Base-by-base conservation (phyloP, 1,284 basidiomycete genomes). In the Pascua sp. region DNA sequence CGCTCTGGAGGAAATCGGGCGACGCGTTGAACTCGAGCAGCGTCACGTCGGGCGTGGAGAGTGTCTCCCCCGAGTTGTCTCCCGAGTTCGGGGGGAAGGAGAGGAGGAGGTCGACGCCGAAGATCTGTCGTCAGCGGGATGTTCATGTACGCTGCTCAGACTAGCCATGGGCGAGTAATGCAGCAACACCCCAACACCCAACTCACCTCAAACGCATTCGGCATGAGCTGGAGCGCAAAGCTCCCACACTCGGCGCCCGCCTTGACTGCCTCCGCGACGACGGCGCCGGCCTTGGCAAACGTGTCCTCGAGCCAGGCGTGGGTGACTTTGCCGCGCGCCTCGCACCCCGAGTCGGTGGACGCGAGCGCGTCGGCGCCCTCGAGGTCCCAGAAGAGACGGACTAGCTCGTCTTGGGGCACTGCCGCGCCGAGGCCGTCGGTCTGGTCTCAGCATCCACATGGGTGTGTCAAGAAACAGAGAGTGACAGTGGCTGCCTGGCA, bases 1-100 rank as follows among this genome's bases (percentile, higher is more conserved):
- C 96, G 0, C 91, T 94, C 62, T 97, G 84, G 67, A 94, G 90
- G 64, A 98, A 97, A 54, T 97, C 95, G 2, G 95, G 95, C 66
- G 96, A 94, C 17, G 94, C 87, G 72, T 98, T 98, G 69, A 96
- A 82, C 73, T 98, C 95, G 36, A 98, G 81, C 4, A 98, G 78
- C 58, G 88, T 87, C 3, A 91, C 86, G 62, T 84, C 60, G 0
- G 77, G 77, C 11, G 56, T 53, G 0, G 68, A 82, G 56, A 89
- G 83, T 1, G 24, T 15, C 4, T 37, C 43, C 7, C 16, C 41
- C 5, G 15, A 5, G 4, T 36, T 13, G 8, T n/a, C n/a, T n/a
- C n/a, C n/a, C n/a, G 44, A 1, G 2, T 11, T 5, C 11, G 63
- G 57, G 38, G 71, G 72, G 66, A 86, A 82, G 8, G 85, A 84